Conservation (phyloP, 139 green algal species). For the Raphidocelis subcapitata region DNA sequence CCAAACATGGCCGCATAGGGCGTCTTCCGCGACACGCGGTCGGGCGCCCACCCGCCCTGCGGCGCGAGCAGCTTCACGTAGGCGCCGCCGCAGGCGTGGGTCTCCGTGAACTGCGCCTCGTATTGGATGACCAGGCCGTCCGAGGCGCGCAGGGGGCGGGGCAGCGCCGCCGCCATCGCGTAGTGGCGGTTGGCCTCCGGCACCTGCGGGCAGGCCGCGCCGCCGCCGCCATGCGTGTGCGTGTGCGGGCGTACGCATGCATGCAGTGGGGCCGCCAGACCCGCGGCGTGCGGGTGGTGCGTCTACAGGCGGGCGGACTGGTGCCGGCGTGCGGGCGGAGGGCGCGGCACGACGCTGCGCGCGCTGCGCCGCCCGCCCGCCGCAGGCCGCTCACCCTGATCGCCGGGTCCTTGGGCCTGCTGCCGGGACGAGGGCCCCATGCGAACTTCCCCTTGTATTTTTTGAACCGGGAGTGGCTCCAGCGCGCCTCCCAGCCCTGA, state of each 20-base stretch:
- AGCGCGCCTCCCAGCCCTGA: slow-evolving; percentile 29
- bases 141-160: slow-evolving; percentile 46
- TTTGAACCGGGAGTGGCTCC: slow-evolving; percentile 28
- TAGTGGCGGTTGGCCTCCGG: slow-evolving; percentile 77
- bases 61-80: slow-evolving; percentile 89
- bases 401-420: neutral
- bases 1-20: slow-evolving; percentile 95
- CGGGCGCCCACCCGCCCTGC: neutral
- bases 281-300: neutral
- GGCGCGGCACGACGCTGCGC: neutral
- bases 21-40: neutral
- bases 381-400: neutral
- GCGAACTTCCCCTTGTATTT: slow-evolving; percentile 50
- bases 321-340: neutral
- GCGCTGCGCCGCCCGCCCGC: too few relatives aligned
- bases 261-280: too few relatives aligned
- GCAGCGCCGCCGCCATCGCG: slow-evolving; percentile 60
- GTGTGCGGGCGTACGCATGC: neutral
- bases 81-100: slow-evolving; percentile 76
- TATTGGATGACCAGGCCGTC: slow-evolving; percentile 83
- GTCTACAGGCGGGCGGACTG: neutral
- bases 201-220: slow-evolving; percentile 43
- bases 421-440: neutral
- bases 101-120: slow-evolving; percentile 72
- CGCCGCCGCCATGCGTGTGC: neutral